Conservation (phyloP, 768 basidiomycete genomes). For the Stropharia rugosoannulata region DNA sequence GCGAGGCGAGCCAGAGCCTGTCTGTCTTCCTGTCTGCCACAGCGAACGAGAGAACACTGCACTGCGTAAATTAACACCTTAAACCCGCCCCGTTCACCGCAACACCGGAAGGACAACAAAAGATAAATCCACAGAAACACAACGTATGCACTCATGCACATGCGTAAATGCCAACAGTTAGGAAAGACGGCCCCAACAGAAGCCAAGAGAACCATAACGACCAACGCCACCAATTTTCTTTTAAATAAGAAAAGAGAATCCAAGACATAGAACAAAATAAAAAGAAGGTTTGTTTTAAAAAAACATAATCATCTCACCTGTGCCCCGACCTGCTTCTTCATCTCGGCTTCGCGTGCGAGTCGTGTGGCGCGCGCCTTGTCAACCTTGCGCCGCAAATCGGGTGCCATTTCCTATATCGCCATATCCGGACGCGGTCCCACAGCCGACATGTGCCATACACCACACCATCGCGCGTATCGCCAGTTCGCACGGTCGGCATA, state of each 20-base stretch:
- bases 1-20: too few species aligned
- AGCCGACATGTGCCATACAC: too few species aligned
- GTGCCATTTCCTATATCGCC: slow-evolving; percentile 53
- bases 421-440: too few species aligned
- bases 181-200: not conserved
- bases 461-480: too few species aligned
- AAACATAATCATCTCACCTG: slow-evolving; percentile 39
- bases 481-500: too few species aligned
- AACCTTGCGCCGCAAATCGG: slow-evolving; percentile 62
- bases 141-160: not conserved
- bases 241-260: slow-evolving; percentile 1
- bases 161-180: not conserved
- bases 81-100: not conserved
- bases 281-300: not conserved
- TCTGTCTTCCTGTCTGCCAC: too few species aligned
- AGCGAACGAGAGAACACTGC: too few species aligned
- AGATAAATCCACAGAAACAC: slow-evolving; percentile 10
- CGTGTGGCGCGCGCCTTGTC: slow-evolving; percentile 57
- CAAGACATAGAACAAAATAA: not conserved
- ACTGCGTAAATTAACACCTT: too few species aligned
- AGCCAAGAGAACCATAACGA: not conserved
- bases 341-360: slow-evolving; percentile 50
- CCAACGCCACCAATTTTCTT: not conserved
- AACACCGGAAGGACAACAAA: slow-evolving; percentile 18
- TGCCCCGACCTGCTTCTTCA: slow-evolving; percentile 48